Evolutionary conservation across 202 grass and related monocot genomes (phyloP), one percentile per base, ranked within the genome.

Genomic region (Setaria viridis): DNA sequence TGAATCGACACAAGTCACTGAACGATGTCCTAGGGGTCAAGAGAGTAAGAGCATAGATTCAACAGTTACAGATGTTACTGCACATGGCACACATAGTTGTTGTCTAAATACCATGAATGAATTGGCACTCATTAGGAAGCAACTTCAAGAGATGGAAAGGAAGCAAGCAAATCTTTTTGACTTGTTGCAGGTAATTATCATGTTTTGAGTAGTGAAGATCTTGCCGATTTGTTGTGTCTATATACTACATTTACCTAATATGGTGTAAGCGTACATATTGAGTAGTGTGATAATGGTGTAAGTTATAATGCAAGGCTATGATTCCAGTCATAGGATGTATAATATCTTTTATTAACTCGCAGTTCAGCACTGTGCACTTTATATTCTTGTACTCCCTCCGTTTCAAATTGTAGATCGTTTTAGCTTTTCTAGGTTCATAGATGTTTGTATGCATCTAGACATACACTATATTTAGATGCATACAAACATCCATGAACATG

Each of bases 141-240:
- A 99, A 70, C 92, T 99, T 87, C 62, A 85, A 70, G 94, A 95
- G 42, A 99, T 97, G 91, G 90, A 97, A 87, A 93, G 82, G 47
- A 99, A 91, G 70, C 93, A 99, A 88, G 77, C 82, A 74, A 85
- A 76, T 79, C 81, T 99, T 43, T 90, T 93, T 86, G 82, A 93
- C 88, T 74, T 96, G 50, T 66, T 99, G 72, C 90, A 99, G 92
- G 97, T 99, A 83, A 59, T 82, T 78, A 2, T 39, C 62, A 65
- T 71, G 42, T 50, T 67, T 84, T 72, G 4, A 72, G 46, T 77
- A 76, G 25, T 53, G 37, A 85, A 71, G 47, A 57, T 82, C 21
- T 76, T 50, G 9, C 37, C 11, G 9, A 81, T 70, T 85, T 34
- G 39, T 70, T n/a, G 25, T 76, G 2, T 62, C 0, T 85, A 77